A percentile compares a stretch with the other conserved stretches of the same genome.
Evolutionary conservation across 345 rosid genomes (phyloP).

Genomic region (Schrenkiella parvula): DNA sequence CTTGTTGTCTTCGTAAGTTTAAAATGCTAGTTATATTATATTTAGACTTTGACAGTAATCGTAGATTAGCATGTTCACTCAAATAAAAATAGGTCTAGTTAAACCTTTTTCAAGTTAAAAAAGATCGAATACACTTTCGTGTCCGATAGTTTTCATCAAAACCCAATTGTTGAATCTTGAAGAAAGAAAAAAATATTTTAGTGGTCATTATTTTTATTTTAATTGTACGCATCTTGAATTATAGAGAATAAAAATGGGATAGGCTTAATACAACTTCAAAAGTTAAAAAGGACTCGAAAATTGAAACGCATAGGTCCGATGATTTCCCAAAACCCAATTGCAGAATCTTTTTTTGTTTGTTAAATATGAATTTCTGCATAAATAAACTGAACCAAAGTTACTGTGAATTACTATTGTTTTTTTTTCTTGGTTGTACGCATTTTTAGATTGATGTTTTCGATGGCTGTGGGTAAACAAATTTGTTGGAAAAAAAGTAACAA

Average conservation of each 20-base stretch:
- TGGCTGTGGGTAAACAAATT: neutral
- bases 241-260: neutral
- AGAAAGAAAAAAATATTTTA: neutral
- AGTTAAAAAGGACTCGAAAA: neutral
- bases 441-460: constrained; percentile 21
- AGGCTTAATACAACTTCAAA: neutral
- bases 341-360: neutral
- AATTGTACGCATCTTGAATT: neutral
- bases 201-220: neutral
- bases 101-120: neutral
- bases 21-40: neutral
- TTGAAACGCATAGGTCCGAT: constrained; percentile 20
- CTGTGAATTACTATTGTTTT: neutral
- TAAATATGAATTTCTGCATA: neutral
- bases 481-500: neutral
- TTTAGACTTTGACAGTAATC: neutral
- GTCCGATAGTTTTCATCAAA: neutral
- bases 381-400: neutral
- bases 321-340: neutral
- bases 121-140: too few relatives aligned
- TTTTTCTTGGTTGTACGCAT: constrained; percentile 1
- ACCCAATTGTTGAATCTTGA: neutral
- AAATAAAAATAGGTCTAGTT: neutral
- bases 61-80: constrained; percentile 31
- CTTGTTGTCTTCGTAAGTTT: neutral